A percentile compares a stretch with the other conserved stretches of the same genome.
These are phyloP conservation scores for Colletotrichum ledebouriae DNA, from an alignment of 2,329 filamentous ascomycete genomes.

Conservation along the genomic window DNA sequence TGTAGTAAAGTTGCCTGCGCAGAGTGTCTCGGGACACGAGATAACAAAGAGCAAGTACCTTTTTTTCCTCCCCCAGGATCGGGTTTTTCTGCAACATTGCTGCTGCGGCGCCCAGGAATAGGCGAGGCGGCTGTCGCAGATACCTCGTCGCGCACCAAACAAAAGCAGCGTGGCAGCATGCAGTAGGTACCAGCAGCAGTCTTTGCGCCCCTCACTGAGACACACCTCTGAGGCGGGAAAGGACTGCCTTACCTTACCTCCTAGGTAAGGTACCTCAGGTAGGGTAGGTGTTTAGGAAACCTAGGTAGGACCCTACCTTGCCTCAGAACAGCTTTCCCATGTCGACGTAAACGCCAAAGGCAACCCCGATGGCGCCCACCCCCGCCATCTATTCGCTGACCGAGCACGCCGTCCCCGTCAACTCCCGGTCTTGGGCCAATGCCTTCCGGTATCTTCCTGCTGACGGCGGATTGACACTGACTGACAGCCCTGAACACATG, in stretches of 20 bases:
- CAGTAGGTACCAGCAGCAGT: too few species aligned
- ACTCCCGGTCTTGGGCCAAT: slow-evolving; percentile 28
- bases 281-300: too few species aligned
- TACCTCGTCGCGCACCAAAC: slow-evolving; percentile 28
- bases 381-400: background rate
- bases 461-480: background rate
- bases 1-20: slow-evolving; percentile 2
- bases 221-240: background rate
- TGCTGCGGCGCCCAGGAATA: slow-evolving; percentile 18
- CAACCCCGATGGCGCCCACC: background rate
- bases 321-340: slow-evolving; percentile 19
- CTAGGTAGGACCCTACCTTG: too few species aligned
- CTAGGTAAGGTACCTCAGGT: too few species aligned
- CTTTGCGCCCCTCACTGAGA: slow-evolving; percentile 26
- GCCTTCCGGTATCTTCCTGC: slow-evolving; percentile 32
- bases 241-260: too few species aligned
- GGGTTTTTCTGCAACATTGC: too few species aligned
- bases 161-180: slow-evolving; percentile 19
- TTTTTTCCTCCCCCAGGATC: too few species aligned
- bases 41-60: slow-evolving; percentile 22
- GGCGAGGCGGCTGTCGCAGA: slow-evolving; percentile 34
- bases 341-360: background rate
- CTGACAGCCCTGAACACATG: slow-evolving; percentile 15
- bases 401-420: slow-evolving; percentile 29
- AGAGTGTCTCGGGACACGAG: slow-evolving; percentile 34